Conservation (phyloP, 345 rosid genomes). For the Euphorbia tirucalli region DNA sequence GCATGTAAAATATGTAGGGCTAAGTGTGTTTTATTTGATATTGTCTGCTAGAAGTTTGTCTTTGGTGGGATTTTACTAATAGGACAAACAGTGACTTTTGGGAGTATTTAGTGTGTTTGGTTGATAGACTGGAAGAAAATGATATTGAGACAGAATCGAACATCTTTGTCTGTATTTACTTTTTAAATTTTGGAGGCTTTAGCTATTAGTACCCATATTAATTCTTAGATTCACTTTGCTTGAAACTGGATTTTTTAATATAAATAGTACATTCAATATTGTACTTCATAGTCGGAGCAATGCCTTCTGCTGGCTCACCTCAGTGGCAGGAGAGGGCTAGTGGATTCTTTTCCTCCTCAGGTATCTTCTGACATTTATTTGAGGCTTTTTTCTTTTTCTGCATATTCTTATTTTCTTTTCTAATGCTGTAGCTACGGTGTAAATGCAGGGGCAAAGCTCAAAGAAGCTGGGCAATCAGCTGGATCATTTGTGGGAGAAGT, state of each 20-base stretch:
- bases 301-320: slow-evolving; percentile 74
- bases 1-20: too few species aligned
- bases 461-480: slow-evolving; percentile 80
- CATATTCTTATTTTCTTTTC: neutral
- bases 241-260: neutral
- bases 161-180: neutral
- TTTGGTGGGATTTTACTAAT: neutral
- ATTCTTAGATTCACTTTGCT: neutral
- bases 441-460: slow-evolving; percentile 69
- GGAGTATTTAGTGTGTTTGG: neutral
- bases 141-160: too few species aligned
- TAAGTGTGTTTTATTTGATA: neutral
- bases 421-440: slow-evolving; percentile 12
- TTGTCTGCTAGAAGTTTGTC: neutral
- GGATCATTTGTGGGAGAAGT: slow-evolving; percentile 80
- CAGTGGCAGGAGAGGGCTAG: slow-evolving; percentile 87
- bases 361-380: slow-evolving; percentile 30
- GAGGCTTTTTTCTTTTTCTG: neutral
- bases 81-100: slow-evolving; percentile 4
- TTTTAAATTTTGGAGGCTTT: neutral
- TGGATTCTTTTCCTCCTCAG: slow-evolving; percentile 88
- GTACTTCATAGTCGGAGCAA: slow-evolving; percentile 32
- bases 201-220: neutral
- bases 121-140: neutral
- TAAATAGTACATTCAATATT: neutral